Evolutionary conservation across 345 rosid species (phyloP).

Genomic region (Corchorus olitorius): DNA sequence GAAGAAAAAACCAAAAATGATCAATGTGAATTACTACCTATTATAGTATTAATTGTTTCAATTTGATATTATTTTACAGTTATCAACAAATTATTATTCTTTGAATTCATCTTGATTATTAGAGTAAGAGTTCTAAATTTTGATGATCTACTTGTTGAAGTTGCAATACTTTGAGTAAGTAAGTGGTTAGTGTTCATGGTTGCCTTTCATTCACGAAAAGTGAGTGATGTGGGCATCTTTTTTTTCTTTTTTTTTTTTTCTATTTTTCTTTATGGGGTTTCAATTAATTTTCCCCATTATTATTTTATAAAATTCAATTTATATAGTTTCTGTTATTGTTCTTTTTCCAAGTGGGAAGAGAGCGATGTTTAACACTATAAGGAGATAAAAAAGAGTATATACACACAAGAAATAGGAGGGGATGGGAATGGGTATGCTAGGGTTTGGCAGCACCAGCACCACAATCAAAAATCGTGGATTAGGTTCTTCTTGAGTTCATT

Average conservation of each 20-base stretch:
- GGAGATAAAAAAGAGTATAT: constrained; percentile 18
- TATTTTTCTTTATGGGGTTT: constrained; percentile 8
- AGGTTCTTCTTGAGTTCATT: constrained; percentile 45
- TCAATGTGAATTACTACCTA: constrained; percentile 47
- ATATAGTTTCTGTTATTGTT: background rate
- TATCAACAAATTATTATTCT: constrained; percentile 28
- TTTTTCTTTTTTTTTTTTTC: constrained; percentile 26
- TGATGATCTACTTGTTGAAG: constrained; percentile 61
- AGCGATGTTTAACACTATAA: constrained; percentile 35
- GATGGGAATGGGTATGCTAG: constrained; percentile 28
- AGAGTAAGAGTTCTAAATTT: background rate
- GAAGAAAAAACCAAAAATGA: background rate
- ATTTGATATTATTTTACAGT: constrained; percentile 19
- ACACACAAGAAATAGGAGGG: constrained; percentile 27
- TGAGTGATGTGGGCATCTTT: constrained; percentile 64
- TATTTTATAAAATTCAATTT: background rate
- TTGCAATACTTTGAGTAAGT: constrained; percentile 79
- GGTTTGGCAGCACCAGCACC: constrained; percentile 64
- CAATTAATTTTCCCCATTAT: background rate
- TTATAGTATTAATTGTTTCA: constrained; percentile 25
- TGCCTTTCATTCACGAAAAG: constrained; percentile 97
- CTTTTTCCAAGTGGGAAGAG: constrained; percentile 34
- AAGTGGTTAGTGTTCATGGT: constrained; percentile 80
- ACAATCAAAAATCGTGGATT: constrained; percentile 73
- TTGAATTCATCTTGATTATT: constrained; percentile 25